A percentile compares a stretch with the other conserved stretches of the same genome.
phyloP scores from a whole-genome alignment of 805 yeast species.

The Starmerella scarabaei region DNA sequence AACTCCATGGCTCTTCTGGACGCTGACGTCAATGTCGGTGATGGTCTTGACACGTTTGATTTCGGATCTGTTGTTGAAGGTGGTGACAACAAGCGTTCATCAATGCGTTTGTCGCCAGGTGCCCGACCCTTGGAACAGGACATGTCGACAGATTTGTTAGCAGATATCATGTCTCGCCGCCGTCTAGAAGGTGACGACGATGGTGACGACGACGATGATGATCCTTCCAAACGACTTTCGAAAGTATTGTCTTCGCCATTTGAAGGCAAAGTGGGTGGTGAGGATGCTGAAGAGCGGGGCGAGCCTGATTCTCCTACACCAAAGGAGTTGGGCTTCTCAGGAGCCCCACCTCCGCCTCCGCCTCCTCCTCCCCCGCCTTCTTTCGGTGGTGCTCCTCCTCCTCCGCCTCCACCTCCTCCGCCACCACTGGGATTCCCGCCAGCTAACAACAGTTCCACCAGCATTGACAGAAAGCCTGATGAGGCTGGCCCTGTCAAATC shows the following conservation, averaged over 20 bases:
- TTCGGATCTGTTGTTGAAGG: neutral
- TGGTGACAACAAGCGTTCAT: neutral
- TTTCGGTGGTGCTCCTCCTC: slow-evolving; percentile 1
- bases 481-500: slow-evolving; percentile 19
- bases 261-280: neutral
- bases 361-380: slow-evolving; percentile 28
- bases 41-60: neutral
- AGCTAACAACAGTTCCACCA: slow-evolving; percentile 21
- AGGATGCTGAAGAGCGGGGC: neutral
- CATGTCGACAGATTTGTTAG: slow-evolving; percentile 9
- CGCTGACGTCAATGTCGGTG: neutral
- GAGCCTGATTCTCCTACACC: neutral
- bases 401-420: slow-evolving; percentile 26
- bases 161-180: slow-evolving; percentile 9
- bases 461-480: slow-evolving; percentile 19
- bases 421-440: slow-evolving; percentile 23
- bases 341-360: slow-evolving; percentile 10
- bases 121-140: slow-evolving; percentile 4
- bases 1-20: neutral
- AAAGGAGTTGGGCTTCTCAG: slow-evolving; percentile 15
- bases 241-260: neutral
- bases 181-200: slow-evolving; percentile 1
- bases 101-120: neutral
- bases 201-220: neutral
- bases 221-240: neutral